A percentile compares a stretch with the other conserved stretches of the same genome.
Conservation (phyloP, 2,329 filamentous ascomycete species). For the Cladosporium sp. region DNA sequence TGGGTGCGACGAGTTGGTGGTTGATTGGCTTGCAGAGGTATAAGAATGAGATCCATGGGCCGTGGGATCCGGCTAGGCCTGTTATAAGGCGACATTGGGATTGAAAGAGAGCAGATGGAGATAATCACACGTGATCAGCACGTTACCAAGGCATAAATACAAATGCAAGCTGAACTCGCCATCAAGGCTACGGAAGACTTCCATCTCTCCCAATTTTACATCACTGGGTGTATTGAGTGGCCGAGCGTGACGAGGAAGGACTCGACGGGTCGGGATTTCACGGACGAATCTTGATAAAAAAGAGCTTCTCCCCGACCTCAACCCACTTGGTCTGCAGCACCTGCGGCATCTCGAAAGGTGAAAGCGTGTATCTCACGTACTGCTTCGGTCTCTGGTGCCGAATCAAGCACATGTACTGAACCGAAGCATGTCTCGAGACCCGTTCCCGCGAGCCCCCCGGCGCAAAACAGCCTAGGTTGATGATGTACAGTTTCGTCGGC, state of each 20-base stretch:
- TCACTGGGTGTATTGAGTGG: no score
- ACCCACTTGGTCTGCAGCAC: background rate
- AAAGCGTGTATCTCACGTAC: background rate
- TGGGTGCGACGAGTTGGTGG: constrained; percentile 98
- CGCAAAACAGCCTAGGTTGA: background rate
- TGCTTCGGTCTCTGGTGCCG: background rate
- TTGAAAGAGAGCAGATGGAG: no score
- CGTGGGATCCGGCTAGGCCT: constrained; percentile 93
- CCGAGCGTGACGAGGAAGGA: no score
- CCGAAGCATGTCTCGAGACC: background rate
- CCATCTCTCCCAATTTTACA: no score
- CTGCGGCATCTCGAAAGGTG: no score
- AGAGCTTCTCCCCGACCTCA: background rate
- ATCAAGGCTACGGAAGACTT: no score
- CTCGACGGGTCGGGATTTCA: no score
- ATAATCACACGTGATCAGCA: no score
- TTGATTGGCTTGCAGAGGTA: constrained; percentile 95
- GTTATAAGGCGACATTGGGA: constrained; percentile 62
- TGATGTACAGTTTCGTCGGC: background rate
- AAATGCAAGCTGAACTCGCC: no score
- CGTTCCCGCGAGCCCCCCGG: background rate
- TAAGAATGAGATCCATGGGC: constrained; percentile 97
- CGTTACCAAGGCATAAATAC: no score
- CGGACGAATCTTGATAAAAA: background rate
- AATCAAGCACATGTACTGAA: background rate